Evolutionary conservation across 495 filamentous ascomycete species (phyloP), one percentile per base, ranked within the genome.

Genomic region (Lophiostoma macrostomum): DNA sequence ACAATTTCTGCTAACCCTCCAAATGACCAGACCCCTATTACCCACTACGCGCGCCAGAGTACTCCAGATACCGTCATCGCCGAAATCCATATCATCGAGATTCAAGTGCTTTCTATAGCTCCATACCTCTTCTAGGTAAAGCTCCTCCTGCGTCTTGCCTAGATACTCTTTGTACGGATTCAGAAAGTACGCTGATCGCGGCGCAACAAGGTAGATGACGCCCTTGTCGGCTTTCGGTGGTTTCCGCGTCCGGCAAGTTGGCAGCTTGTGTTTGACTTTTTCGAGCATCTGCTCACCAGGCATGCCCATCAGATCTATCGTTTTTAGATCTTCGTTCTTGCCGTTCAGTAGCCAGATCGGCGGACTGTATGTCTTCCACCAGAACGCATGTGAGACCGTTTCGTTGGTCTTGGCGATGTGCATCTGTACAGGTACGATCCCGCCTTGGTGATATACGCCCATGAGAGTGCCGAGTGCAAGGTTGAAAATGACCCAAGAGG

Each of bases 301-400:
- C 62, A 87, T 81, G 2, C 90, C 89, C 86, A 95, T 96, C 20
- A 96, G 71, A 63, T 96, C 88, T 11, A 69, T 70, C 0, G 90
- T 95, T n/a, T 69, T 71, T 37, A 91, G 58, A 5, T 67, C 47
- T 24, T 77, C 78, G 54, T 82, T 83, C 61, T 85, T 84, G 7
- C 85, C 80, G 50, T 91, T 89, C 20, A 97, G 74, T 14, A 98
- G 75, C 90, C 93, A 97, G 18, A 86, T 82, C 0, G 93, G 93
- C 5, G 93, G 93, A 57, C 84, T 87, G 68, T 98, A 98, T 0
- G 94, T 97, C 63, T 95, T 95, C 93, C 93, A 98, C 91, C 91
- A 98, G 45, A 95, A 76, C 3, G 87, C 86, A 10, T 85, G 76
- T 4, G 78, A 80, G n/a, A 81, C 51, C 28, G 37, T 78, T 69